Evolutionary conservation across 805 yeast species (phyloP), one percentile per base, ranked within the genome.

Genomic region (Barnettozyma salicaria): DNA sequence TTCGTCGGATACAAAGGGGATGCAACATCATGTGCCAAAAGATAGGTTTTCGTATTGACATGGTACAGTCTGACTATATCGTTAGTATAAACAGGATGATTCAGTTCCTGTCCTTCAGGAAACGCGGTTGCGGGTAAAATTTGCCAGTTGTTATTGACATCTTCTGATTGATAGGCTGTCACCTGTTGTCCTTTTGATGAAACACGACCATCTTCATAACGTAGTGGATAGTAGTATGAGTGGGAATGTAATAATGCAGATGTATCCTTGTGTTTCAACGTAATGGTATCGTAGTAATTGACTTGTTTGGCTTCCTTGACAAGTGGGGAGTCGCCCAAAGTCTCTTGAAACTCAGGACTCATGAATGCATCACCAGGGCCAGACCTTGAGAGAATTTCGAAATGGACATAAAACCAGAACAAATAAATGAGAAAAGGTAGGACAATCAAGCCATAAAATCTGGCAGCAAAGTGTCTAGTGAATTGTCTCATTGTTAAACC

Each of bases 311-410:
- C 75, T 21, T 76, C 76, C 49, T 63, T 72, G 11, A 90, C 84
- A 52, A 84, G 58, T 18, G 84, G 78, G 34, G 89, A 84, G 56
- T 92, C 98, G 25, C 77, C 80, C 36, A 92, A 70, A 23, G 96
- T 80, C 54, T 87, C 96, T 65, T 92, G 97, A 71, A 92, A 92
- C 42, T 82, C 89, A 6, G 92, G 71, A n/a, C 92, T 76, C 98
- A 92, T 92, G 59, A 90, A 88, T 3, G 72, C 70, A 58, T 92
- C 97, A 44, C 99, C 99, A 5, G 97, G 92, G 20, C 99, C 99
- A 2, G 97, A 89, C 48, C 74, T 80, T 49, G 64, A 72, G 53
- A 92, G 72, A 19, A 92, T 73, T 21, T 76, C 72, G 63, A 92
- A 92, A 63, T 92, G 99, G 37, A 89, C 69, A 65, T 80, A 87